These are phyloP conservation scores for Starmerella etchellsii DNA, from an alignment of 805 yeast species.

Conservation along the genomic window DNA sequence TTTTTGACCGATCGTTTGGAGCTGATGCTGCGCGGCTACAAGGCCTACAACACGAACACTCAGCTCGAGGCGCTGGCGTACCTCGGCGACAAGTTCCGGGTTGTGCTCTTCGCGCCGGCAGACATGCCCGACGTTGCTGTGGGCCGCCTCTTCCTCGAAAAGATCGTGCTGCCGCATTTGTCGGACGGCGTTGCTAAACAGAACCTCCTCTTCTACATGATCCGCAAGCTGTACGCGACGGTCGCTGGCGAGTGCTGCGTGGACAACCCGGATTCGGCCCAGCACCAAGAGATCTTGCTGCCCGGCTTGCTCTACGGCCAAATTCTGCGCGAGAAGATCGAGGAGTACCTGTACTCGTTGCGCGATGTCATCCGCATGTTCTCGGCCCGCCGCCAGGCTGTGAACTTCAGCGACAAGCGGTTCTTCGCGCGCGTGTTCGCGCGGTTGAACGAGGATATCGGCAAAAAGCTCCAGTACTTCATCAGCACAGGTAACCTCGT, in stretches of 20 bases:
- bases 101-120: constrained; percentile 78
- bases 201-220: constrained; percentile 80
- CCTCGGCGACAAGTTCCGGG: constrained; percentile 90
- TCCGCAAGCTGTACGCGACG: constrained; percentile 82
- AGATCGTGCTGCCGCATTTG: constrained; percentile 84
- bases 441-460: constrained; percentile 83
- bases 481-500: constrained; percentile 94
- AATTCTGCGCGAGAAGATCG: constrained; percentile 92
- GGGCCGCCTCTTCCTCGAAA: constrained; percentile 67
- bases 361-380: constrained; percentile 66
- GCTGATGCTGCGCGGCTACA: constrained; percentile 76
- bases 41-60: constrained; percentile 62
- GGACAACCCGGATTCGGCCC: constrained; percentile 98
- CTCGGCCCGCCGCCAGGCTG: constrained; percentile 60
- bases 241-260: constrained; percentile 96
- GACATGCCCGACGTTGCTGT: constrained; percentile 83
- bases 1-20: constrained; percentile 97
- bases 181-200: constrained; percentile 61
- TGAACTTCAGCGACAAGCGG: constrained; percentile 71
- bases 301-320: constrained; percentile 96
- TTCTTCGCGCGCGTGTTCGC: constrained; percentile 68
- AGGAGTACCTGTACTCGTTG: constrained; percentile 71
- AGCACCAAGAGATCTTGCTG: constrained; percentile 89
- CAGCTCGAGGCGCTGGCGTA: constrained; percentile 85
- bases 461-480: constrained; percentile 87